Percentiles rank a stretch among this genome's conserved stretches.
Conservation (phyloP, 768 basidiomycete species). For the Paxillus involutus region DNA sequence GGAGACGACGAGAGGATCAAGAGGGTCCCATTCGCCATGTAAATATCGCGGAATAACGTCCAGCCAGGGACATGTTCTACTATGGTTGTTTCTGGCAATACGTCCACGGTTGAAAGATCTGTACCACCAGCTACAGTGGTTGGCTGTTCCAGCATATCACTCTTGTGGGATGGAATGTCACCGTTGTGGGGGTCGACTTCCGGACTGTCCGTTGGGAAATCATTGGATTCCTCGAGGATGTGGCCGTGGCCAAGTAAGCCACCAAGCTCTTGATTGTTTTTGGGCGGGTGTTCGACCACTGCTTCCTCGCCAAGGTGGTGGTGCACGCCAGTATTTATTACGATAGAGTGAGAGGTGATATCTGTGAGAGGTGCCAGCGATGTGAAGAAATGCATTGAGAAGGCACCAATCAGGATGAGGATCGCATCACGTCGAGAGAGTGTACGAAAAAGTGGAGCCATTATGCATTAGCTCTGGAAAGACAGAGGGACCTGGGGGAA, state of each 20-base stretch:
- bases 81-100: constrained; percentile 53
- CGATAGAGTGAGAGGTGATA: constrained; percentile 25
- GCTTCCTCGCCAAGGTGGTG: neutral
- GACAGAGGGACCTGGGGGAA: neutral
- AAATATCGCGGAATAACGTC: constrained; percentile 82
- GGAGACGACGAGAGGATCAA: constrained; percentile 58
- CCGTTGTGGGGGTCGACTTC: neutral
- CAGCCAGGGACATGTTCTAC: constrained; percentile 76
- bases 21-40: constrained; percentile 82
- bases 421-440: constrained; percentile 57
- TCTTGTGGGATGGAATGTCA: neutral
- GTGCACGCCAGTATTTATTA: constrained; percentile 28
- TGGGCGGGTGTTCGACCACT: neutral
- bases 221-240: neutral
- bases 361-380: constrained; percentile 32
- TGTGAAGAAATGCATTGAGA: constrained; percentile 53
- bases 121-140: neutral
- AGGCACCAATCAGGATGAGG: constrained; percentile 58
- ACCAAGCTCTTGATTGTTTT: constrained; percentile 5
- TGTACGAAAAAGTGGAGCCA: constrained; percentile 35
- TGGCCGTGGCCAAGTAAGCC: neutral
- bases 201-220: neutral
- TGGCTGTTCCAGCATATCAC: neutral
- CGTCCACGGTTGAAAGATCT: constrained; percentile 9
- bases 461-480: constrained; percentile 21